Conservation (phyloP, 257 asterid species). For the Salvia miltiorrhiza region DNA sequence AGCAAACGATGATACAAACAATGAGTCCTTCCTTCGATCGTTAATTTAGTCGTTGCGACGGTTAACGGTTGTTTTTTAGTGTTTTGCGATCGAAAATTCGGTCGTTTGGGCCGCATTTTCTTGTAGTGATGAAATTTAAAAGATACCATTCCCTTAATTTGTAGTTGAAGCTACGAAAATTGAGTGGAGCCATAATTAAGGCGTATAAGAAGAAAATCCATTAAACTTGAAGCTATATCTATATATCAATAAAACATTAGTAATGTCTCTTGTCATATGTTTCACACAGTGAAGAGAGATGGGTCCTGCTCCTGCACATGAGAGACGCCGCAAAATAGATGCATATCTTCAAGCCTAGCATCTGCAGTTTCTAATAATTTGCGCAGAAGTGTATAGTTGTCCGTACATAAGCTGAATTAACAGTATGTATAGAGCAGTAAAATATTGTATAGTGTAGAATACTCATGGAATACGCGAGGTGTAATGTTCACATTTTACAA, state of each 20-base stretch:
- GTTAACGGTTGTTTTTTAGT: no score
- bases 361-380: neutral
- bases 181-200: neutral
- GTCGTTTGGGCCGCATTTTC: no score
- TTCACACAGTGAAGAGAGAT: neutral
- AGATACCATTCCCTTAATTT: no score
- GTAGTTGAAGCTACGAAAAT: neutral
- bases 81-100: no score
- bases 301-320: neutral
- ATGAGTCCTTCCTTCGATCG: no score
- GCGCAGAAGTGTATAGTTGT: neutral
- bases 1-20: no score
- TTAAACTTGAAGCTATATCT: no score
- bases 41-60: no score
- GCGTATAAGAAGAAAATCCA: no score
- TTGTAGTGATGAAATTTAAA: no score
- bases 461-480: neutral
- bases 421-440: neutral
- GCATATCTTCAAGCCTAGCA: slow-evolving; percentile 6
- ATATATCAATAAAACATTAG: neutral
- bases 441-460: neutral
- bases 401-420: neutral
- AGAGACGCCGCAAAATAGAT: no score
- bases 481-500: no score
- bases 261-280: neutral